phyloP scores from a whole-genome alignment of 2,329 filamentous ascomycete genomes.

The Hortaea werneckii region DNA sequence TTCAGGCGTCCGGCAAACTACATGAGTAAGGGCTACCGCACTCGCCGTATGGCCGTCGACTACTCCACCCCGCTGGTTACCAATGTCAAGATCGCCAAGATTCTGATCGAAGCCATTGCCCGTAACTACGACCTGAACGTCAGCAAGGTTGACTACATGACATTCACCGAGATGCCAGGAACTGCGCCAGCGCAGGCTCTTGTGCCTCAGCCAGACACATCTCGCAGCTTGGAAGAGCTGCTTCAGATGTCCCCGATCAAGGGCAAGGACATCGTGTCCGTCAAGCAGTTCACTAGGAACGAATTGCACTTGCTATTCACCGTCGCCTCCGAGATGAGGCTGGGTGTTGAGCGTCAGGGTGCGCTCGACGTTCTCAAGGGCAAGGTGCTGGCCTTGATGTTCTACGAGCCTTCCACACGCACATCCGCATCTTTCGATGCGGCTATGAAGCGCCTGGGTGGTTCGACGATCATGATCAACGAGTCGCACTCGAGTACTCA shows the following conservation, averaged over 20 bases:
- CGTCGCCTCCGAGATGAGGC: constrained; percentile 92
- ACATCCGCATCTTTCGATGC: constrained; percentile 95
- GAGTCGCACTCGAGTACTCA: constrained; percentile 79
- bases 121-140: constrained; percentile 80
- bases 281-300: constrained; percentile 76
- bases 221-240: constrained; percentile 55
- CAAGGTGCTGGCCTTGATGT: constrained; percentile 79
- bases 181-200: constrained; percentile 27
- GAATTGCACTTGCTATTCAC: constrained; percentile 93
- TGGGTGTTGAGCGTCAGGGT: constrained; percentile 86
- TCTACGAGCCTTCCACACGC: constrained; percentile 94
- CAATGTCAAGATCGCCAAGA: constrained; percentile 98
- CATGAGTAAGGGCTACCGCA: constrained; percentile 96
- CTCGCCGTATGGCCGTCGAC: constrained; percentile 94
- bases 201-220: constrained; percentile 32
- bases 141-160: constrained; percentile 78
- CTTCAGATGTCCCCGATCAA: constrained; percentile 78
- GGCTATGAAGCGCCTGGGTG: constrained; percentile 95
- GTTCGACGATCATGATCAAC: constrained; percentile 70
- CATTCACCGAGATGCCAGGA: constrained; percentile 45
- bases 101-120: constrained; percentile 86
- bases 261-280: constrained; percentile 79
- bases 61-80: constrained; percentile 95
- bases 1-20: constrained; percentile 95
- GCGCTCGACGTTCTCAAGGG: constrained; percentile 80